A percentile compares a stretch with the other conserved stretches of the same genome.
phyloP scores from a whole-genome alignment of 129 eudicot species.

The Gnaphalium uliginosum region DNA sequence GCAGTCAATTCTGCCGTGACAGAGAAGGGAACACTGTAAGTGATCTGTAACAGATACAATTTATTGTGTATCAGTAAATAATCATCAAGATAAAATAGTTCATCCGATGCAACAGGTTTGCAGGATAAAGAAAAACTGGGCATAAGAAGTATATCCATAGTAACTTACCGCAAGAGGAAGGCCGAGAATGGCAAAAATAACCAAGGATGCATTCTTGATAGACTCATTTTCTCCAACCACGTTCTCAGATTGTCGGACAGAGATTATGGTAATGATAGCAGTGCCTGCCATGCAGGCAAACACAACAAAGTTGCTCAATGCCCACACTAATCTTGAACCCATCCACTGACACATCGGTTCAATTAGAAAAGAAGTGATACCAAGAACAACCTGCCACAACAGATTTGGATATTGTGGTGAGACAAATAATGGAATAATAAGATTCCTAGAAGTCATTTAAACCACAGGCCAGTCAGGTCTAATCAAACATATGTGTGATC shows the following conservation, averaged over 20 bases:
- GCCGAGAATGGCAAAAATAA: constrained; percentile 84
- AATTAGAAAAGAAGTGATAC: constrained; percentile 73
- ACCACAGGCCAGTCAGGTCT: not conserved
- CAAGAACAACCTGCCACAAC: constrained; percentile 77
- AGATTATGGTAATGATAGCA: constrained; percentile 72
- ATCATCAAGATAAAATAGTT: not conserved
- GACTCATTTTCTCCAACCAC: constrained; percentile 48
- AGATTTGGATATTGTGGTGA: constrained; percentile 13
- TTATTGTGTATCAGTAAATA: not conserved
- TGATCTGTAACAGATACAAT: constrained; percentile 53
- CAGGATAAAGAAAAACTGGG: not conserved
- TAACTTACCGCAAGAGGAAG: constrained; percentile 92
- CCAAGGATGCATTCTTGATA: constrained; percentile 75
- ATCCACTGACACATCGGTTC: constrained; percentile 88
- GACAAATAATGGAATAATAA: constrained; percentile 3
- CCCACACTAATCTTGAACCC: constrained; percentile 90
- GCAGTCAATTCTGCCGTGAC: constrained; percentile 94
- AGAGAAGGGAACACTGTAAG: constrained; percentile 95
- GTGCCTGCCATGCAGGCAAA: constrained; percentile 92
- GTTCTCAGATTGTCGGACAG: constrained; percentile 40
- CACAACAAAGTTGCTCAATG: constrained; percentile 79
- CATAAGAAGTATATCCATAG: not conserved
- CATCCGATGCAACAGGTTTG: no score
- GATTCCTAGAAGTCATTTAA: not conserved
- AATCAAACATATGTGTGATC: no score